These are phyloP conservation scores for Saraca asoca DNA, from an alignment of 331 rosid species.

Conservation along the genomic window DNA sequence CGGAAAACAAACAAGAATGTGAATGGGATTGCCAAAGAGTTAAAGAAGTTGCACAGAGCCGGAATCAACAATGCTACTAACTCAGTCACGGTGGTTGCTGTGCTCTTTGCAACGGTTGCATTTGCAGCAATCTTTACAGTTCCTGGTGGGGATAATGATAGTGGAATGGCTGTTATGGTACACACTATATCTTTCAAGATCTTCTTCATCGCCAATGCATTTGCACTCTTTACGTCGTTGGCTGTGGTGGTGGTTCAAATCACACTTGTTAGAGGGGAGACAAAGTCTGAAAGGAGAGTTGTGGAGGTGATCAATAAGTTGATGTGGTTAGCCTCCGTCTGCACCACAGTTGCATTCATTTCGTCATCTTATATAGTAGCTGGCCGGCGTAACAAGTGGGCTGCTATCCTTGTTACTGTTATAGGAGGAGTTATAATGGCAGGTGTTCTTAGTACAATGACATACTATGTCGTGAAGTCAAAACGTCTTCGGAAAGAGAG, in stretches of 20 bases:
- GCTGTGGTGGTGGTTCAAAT: conserved; percentile 61
- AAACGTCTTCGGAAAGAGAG: conserved; percentile 41
- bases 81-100: conserved; percentile 60
- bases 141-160: conserved; percentile 49
- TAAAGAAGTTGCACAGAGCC: conserved; percentile 51
- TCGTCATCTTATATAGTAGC: conserved; percentile 54
- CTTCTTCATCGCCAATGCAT: conserved; percentile 50
- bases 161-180: conserved; percentile 43
- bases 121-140: conserved; percentile 57
- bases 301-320: conserved; percentile 55
- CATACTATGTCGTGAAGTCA: conserved; percentile 54
- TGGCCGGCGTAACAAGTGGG: conserved; percentile 51
- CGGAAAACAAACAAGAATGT: conserved; percentile 54
- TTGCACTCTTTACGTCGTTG: conserved; percentile 55
- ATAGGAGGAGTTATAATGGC: conserved; percentile 51
- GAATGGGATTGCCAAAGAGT: conserved; percentile 52
- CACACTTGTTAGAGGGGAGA: conserved; percentile 56
- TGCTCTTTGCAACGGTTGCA: conserved; percentile 60
- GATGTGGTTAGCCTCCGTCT: conserved; percentile 60
- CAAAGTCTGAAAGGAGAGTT: conserved; percentile 54
- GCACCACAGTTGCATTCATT: conserved; percentile 50
- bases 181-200: conserved; percentile 40
- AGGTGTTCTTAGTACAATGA: conserved; percentile 59
- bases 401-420: conserved; percentile 47
- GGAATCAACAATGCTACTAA: conserved; percentile 58